These are phyloP conservation scores for Schoenoplectus tabernaemontani DNA, from an alignment of 202 grass and related monocot species.

Conservation along the genomic window DNA sequence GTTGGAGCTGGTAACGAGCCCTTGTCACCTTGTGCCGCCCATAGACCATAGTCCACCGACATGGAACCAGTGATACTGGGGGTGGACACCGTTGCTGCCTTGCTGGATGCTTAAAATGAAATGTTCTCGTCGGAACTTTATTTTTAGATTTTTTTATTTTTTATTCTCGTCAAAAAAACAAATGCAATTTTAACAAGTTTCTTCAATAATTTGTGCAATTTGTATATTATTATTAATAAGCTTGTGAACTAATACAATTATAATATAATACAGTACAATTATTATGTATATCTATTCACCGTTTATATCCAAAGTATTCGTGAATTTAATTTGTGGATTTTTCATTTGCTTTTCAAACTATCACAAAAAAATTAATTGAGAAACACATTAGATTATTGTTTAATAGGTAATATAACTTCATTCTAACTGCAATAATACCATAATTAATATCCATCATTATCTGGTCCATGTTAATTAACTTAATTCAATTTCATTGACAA, in stretches of 20 bases:
- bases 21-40: background rate
- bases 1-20: no score
- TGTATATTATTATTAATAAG: no score
- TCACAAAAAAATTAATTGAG: background rate
- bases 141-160: background rate
- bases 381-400: background rate
- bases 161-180: background rate
- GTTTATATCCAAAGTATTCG: no score
- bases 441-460: background rate
- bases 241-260: no score
- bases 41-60: background rate
- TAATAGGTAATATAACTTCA: background rate
- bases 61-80: background rate
- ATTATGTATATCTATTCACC: no score
- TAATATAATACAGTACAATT: no score
- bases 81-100: background rate
- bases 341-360: background rate
- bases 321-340: no score
- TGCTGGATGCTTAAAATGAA: background rate
- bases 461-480: background rate
- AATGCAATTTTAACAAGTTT: background rate
- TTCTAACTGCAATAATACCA: background rate
- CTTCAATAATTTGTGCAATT: background rate
- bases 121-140: background rate
- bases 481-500: background rate